phyloP scores from a whole-genome alignment of 2,329 filamentous ascomycete genomes.

The Cucurbitaria berberidis region DNA sequence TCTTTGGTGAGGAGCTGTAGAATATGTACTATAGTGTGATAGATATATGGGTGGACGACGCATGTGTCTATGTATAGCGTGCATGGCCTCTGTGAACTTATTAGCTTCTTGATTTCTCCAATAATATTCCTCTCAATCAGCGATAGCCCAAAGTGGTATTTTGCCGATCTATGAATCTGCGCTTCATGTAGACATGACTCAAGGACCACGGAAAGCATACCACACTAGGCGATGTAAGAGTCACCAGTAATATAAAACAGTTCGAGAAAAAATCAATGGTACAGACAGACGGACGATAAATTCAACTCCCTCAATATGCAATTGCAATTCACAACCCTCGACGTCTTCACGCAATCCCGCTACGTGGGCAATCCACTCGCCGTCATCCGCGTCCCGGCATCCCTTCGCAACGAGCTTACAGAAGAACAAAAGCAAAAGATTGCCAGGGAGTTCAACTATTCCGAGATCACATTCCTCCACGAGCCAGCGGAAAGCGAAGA shows the following conservation, averaged over 20 bases:
- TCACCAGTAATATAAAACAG: too few relatives aligned
- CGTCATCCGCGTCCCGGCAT: slow-evolving; percentile 56
- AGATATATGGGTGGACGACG: not conserved
- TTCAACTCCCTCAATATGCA: slow-evolving; percentile 17
- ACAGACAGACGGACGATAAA: too few relatives aligned
- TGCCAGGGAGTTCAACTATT: slow-evolving; percentile 62
- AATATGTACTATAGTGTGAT: not conserved
- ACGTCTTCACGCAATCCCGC: slow-evolving; percentile 55
- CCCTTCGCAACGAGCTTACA: slow-evolving; percentile 38
- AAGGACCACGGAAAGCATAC: not conserved
- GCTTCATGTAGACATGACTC: not conserved
- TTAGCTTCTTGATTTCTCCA: too few relatives aligned
- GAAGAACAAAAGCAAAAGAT: slow-evolving; percentile 59
- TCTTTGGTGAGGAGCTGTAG: slow-evolving; percentile 52
- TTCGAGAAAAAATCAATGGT: not conserved
- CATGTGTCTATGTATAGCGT: not conserved
- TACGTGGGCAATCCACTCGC: slow-evolving; percentile 61
- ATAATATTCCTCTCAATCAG: too few relatives aligned
- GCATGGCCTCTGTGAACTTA: not conserved
- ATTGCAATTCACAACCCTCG: slow-evolving; percentile 46
- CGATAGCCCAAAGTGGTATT: not conserved
- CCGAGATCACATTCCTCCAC: slow-evolving; percentile 62
- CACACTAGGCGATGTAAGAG: not conserved
- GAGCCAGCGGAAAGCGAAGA: slow-evolving; percentile 24
- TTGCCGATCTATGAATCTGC: not conserved